A percentile compares a stretch with the other conserved stretches of the same genome.
phyloP scores from a whole-genome alignment of 345 rosid genomes.

The Anacardium occidentale region DNA sequence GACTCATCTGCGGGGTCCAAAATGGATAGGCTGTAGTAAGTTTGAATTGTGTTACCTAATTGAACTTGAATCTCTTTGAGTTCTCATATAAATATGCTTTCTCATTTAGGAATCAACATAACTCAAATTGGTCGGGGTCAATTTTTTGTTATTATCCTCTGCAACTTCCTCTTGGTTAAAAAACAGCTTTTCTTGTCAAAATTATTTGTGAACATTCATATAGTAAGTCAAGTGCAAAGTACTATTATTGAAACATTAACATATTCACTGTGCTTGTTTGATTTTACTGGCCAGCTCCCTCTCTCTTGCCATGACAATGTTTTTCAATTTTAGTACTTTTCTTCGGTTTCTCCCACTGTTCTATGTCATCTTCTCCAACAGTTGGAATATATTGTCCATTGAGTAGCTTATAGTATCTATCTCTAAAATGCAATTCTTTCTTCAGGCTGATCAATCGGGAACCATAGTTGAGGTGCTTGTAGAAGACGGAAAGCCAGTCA shows the following conservation, averaged over 20 bases:
- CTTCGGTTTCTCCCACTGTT: not conserved
- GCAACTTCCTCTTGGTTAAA: not conserved
- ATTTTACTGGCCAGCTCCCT: not conserved
- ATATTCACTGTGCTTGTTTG: not conserved
- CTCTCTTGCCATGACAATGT: not conserved
- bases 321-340: not conserved
- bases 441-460: conserved; percentile 78
- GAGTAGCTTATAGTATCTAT: not conserved
- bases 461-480: conserved; percentile 66
- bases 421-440: conserved; percentile 2
- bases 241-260: too few relatives aligned
- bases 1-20: not conserved
- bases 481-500: conserved; percentile 77
- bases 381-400: not conserved
- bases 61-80: not conserved
- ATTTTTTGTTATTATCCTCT: not conserved
- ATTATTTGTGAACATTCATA: not conserved
- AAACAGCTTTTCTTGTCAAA: not conserved
- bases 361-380: not conserved
- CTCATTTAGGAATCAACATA: not conserved
- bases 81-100: not conserved
- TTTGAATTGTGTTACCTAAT: not conserved
- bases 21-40: not conserved
- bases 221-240: not conserved
- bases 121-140: not conserved